A percentile compares a stretch with the other conserved stretches of the same genome.
Conservation (phyloP, 163 green algal genomes). For the Smithsoniella earleae region DNA sequence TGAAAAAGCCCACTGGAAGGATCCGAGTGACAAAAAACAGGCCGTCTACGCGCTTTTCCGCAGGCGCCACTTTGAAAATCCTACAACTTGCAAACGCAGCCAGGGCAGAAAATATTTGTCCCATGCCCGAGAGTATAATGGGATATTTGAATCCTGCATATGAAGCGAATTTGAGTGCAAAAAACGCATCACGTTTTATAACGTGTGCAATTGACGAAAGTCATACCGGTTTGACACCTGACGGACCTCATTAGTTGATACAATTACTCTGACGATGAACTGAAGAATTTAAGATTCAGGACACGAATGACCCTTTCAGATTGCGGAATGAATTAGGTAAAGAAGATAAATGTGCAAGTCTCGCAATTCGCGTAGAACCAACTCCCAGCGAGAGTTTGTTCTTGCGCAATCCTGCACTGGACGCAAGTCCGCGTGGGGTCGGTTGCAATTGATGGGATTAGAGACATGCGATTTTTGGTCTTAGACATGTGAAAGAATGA, state of each 20-base stretch:
- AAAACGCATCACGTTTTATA: neutral
- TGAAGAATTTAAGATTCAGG: neutral
- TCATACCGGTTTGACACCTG: neutral
- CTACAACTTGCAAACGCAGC: slow-evolving; percentile 45
- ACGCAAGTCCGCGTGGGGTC: no score
- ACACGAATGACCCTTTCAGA: neutral
- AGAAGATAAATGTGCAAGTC: no score
- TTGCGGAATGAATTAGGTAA: neutral
- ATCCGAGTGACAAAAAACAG: slow-evolving; percentile 41
- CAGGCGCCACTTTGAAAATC: slow-evolving; percentile 12
- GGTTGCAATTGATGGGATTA: no score
- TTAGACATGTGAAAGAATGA: no score
- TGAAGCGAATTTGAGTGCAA: neutral
- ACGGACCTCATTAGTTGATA: neutral
- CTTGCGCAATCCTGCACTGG: no score
- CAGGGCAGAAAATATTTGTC: slow-evolving; percentile 52
- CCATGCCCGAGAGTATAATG: slow-evolving; percentile 53
- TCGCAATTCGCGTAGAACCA: no score
- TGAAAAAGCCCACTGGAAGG: slow-evolving; percentile 72
- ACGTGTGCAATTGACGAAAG: neutral
- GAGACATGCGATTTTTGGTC: no score
- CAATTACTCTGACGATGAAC: neutral
- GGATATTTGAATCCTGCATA: slow-evolving; percentile 48
- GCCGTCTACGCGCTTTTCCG: slow-evolving; percentile 30
- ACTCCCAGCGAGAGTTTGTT: no score